Percentiles rank a stretch among this genome's conserved stretches.
Evolutionary conservation across 2,329 filamentous ascomycete genomes (phyloP).

Genomic region (Aspergillus novofumigatus): DNA sequence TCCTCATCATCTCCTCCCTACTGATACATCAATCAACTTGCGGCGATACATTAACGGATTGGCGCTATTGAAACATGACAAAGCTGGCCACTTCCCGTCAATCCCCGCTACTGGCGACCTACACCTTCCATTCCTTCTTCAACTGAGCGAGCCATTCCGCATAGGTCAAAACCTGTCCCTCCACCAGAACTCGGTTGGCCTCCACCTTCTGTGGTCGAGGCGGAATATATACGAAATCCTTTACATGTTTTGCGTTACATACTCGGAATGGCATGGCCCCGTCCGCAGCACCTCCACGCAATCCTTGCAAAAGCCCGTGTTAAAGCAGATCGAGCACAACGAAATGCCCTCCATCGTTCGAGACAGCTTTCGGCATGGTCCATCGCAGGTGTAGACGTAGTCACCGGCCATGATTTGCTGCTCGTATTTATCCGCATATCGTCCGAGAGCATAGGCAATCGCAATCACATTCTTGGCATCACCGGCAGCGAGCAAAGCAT

Average conservation of each 20-base stretch:
- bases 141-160: conserved; percentile 1
- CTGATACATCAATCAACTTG: not conserved
- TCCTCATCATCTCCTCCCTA: not conserved
- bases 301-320: conserved; percentile 6
- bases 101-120: not conserved
- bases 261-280: not conserved
- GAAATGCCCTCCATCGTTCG: not conserved
- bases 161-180: conserved; percentile 1
- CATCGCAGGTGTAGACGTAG: conserved; percentile 3
- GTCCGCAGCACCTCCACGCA: not conserved
- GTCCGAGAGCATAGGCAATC: not conserved
- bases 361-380: not conserved
- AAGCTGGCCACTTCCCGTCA: not conserved
- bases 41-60: not conserved
- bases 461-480: conserved; percentile 4
- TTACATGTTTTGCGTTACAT: conserved; percentile 4
- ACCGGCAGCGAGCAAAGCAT: not conserved
- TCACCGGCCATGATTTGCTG: not conserved
- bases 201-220: not conserved
- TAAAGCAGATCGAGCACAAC: conserved; percentile 6
- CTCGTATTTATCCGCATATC: not conserved
- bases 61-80: not conserved
- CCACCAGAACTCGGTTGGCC: not conserved
- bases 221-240: conserved; percentile 6
- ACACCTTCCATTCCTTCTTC: conserved; percentile 2